Evolutionary conservation across 139 green algal species (phyloP), one percentile per base, ranked within the genome.

Genomic region (Closterium sp.): DNA sequence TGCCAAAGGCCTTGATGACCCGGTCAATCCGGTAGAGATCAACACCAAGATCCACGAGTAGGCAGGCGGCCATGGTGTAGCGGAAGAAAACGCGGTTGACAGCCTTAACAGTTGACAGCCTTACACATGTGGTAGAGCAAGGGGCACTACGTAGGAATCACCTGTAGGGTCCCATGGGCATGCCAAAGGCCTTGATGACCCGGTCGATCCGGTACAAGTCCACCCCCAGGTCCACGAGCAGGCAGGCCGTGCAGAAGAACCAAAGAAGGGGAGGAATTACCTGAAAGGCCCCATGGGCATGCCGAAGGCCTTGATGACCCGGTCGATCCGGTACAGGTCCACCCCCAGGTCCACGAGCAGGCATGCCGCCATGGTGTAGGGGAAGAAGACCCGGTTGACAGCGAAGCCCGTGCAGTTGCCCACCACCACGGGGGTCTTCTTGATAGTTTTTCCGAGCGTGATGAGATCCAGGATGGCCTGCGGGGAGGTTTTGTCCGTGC

Each of bases 71-170:
- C 96, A 98, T 98, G 32, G 97, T 99, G 97, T 99, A 99, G 22
- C 98, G 98, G 96, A 99, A 99, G 96, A 99, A 99, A 13, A 99
- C 97, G 62, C 98, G 95, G 96, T 99, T 99, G 45, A 99, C 98
- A 2, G 38, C 38, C 38, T 50, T 99, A 97, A 31, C 98, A 95
- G 96, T 99, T 99, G 42, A 99, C 98, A 0, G 98, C 97, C 21
- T 98, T 99, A 96, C 98, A 99, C 1, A 9, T 50, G 13, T 9
- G 38, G 38, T 17, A 50, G 7, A 50, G 7, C 38, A 50, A 50
- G 38, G 38, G 38, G n/a, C n/a, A n/a, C 13, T 70, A 21, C 4
- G 50, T 7, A 19, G 17, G 21, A 70, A 1, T 70, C 19, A 95
- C 92, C 92, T 96, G 96, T 99, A 99, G 32, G 98, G 98, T 1